Conservation (phyloP, 306 rosid genomes). For the Pueraria montana region DNA sequence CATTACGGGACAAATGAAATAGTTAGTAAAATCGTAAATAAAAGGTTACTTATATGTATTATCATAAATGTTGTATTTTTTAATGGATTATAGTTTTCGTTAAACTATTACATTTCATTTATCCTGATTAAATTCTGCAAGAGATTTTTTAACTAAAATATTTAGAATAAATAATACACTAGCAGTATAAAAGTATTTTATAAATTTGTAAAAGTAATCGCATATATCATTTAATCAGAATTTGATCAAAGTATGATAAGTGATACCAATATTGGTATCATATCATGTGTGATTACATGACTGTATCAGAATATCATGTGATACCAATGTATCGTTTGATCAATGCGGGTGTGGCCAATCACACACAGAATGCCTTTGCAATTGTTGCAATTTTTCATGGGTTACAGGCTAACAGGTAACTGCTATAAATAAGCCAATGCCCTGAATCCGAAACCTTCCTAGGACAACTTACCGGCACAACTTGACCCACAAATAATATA, state of each 20-base stretch:
- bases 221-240: no score
- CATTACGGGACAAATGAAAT: neutral
- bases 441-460: slow-evolving; percentile 2
- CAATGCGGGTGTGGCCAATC: no score
- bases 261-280: no score
- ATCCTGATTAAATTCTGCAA: neutral
- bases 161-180: neutral
- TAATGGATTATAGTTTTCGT: neutral
- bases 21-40: neutral
- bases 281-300: no score
- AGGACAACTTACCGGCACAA: neutral
- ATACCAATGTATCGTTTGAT: no score
- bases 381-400: neutral
- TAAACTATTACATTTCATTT: neutral
- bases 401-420: neutral
- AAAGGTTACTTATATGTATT: neutral
- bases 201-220: no score
- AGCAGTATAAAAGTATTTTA: no score
- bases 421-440: neutral
- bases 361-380: no score
- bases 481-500: slow-evolving; percentile 48
- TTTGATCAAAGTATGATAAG: no score
- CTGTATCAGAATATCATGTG: no score
- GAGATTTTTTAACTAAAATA: neutral
- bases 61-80: neutral